phyloP scores from a whole-genome alignment of 306 rosid genomes.

The Begonia fuchsioides region DNA sequence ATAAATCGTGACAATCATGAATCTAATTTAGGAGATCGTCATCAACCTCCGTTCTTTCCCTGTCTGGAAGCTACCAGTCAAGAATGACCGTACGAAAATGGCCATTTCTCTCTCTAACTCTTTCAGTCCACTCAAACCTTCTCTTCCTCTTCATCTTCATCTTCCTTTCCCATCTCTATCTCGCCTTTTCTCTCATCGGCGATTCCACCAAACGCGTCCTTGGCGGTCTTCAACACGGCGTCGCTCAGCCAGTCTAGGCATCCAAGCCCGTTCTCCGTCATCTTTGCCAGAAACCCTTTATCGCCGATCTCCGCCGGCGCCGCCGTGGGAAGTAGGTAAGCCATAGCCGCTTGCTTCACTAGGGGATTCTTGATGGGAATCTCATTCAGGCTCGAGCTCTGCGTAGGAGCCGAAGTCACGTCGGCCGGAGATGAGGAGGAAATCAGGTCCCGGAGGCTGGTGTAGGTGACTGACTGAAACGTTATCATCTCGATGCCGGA shows the following conservation, averaged over 20 bases:
- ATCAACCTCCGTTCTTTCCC: too few species aligned
- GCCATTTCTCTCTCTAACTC: too few species aligned
- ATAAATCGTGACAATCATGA: too few species aligned
- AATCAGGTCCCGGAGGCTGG: conserved; percentile 44
- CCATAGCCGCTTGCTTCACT: conserved; percentile 46
- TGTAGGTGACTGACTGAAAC: conserved; percentile 18
- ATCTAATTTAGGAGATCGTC: too few species aligned
- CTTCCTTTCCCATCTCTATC: not conserved
- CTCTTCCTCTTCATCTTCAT: too few species aligned
- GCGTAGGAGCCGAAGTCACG: conserved; percentile 5
- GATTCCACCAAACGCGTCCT: not conserved
- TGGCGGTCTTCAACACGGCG: too few species aligned
- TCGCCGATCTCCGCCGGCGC: conserved; percentile 5
- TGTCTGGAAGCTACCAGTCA: too few species aligned
- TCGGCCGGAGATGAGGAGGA: conserved; percentile 10
- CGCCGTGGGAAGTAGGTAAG: conserved; percentile 53
- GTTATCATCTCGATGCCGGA: conserved; percentile 25
- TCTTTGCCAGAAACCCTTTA: conserved; percentile 5
- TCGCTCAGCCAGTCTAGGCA: conserved; percentile 23
- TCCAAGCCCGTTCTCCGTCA: conserved; percentile 15
- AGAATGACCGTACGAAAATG: too few species aligned
- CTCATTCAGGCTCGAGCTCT: conserved; percentile 30
- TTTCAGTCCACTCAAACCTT: conserved; percentile 27
- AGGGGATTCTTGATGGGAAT: conserved; percentile 50
- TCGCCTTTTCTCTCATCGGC: conserved; percentile 8